Percentiles rank a stretch among this genome's conserved stretches.
Evolutionary conservation across 495 filamentous ascomycete genomes (phyloP).

Genomic region (Amniculicola lignicola): DNA sequence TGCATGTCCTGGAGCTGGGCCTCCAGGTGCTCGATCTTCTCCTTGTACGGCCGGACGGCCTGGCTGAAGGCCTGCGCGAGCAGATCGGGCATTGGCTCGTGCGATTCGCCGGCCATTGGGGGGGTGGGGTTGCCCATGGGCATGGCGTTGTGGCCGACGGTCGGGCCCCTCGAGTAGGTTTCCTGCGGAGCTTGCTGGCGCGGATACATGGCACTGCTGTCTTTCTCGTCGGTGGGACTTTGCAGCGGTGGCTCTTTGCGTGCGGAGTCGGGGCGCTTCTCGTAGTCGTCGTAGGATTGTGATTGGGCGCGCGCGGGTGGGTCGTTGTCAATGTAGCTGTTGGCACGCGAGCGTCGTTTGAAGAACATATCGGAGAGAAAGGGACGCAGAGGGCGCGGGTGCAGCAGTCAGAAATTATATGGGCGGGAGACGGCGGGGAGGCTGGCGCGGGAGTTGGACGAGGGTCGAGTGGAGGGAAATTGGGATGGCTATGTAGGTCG

Average conservation of each 20-base stretch:
- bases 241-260: conserved; percentile 12
- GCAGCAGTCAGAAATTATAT: not conserved
- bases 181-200: conserved; percentile 28
- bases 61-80: conserved; percentile 51
- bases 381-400: not conserved
- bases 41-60: conserved; percentile 47
- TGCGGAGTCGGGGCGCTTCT: conserved; percentile 24
- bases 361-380: conserved; percentile 34
- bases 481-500: not conserved
- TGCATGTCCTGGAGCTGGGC: conserved; percentile 46
- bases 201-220: conserved; percentile 27
- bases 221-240: conserved; percentile 23
- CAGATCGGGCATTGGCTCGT: conserved; percentile 46
- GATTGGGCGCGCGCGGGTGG: conserved; percentile 22
- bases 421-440: not conserved
- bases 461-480: not conserved
- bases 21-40: conserved; percentile 49
- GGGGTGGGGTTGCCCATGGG: conserved; percentile 21
- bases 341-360: conserved; percentile 33
- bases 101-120: conserved; percentile 5
- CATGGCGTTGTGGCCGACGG: conserved; percentile 22
- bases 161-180: not conserved
- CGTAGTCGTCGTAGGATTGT: conserved; percentile 32
- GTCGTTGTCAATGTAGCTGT: conserved; percentile 33
- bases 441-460: not conserved